Evolutionary conservation across 352 stramenopile genomes (phyloP).

Genomic region (Pythium apleroticum): DNA sequence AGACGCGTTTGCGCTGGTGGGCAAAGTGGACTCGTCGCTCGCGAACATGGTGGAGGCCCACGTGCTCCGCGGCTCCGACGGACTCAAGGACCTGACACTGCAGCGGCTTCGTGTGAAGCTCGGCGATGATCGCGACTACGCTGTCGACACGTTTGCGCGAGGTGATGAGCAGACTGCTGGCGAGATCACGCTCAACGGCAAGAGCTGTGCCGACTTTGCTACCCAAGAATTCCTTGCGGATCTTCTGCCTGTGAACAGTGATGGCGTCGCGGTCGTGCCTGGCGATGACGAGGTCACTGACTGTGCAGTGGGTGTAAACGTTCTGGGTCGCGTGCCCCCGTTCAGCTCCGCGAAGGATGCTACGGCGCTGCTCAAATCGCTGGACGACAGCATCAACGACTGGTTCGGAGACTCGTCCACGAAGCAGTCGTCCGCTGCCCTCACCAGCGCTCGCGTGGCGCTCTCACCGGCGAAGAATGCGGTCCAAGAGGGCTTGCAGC

Average conservation of each 20-base stretch:
- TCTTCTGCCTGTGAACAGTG: slow-evolving; percentile 5
- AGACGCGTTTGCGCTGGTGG: slow-evolving; percentile 20
- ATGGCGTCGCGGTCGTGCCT: slow-evolving; percentile 15
- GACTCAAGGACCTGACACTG: slow-evolving; percentile 24
- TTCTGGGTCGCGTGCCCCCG: slow-evolving; percentile 16
- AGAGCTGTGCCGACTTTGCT: slow-evolving; percentile 14
- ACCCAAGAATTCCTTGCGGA: slow-evolving; percentile 16
- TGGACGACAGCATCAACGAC: slow-evolving; percentile 43
- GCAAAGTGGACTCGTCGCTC: slow-evolving; percentile 22
- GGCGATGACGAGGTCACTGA: slow-evolving; percentile 12
- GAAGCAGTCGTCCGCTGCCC: slow-evolving; percentile 27
- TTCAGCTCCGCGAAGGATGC: slow-evolving; percentile 19
- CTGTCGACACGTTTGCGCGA: slow-evolving; percentile 15
- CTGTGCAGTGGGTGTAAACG: slow-evolving; percentile 25
- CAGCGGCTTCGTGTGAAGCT: slow-evolving; percentile 28
- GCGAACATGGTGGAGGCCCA: slow-evolving; percentile 14
- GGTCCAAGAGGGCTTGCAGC: neutral
- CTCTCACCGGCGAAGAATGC: slow-evolving; percentile 20
- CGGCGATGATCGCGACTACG: slow-evolving; percentile 24
- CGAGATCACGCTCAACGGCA: slow-evolving; percentile 27
- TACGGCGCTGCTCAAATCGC: slow-evolving; percentile 40
- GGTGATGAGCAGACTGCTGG: slow-evolving; percentile 7
- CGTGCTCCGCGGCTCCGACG: slow-evolving; percentile 6
- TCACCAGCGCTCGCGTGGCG: slow-evolving; percentile 39
- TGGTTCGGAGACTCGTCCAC: slow-evolving; percentile 27